Evolutionary conservation across 2,329 filamentous ascomycete species (phyloP).

Genomic region (Fusarium nygamai): DNA sequence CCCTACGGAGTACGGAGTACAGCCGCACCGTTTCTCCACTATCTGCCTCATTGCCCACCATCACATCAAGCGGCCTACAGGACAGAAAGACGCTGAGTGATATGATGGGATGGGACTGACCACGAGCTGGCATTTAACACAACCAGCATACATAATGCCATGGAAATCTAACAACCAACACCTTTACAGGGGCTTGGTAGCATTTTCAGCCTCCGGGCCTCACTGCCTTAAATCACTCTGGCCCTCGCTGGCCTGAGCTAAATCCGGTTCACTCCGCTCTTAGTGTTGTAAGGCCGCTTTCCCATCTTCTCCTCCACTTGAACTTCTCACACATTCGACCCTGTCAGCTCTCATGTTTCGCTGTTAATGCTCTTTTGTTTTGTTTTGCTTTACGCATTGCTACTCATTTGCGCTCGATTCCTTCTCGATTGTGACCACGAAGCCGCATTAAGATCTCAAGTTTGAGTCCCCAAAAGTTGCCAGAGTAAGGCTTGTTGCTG

Average conservation of each 20-base stretch:
- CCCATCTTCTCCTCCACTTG: not conserved
- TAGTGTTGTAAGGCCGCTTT: not conserved
- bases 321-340: not conserved
- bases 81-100: not conserved
- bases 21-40: conserved; percentile 5
- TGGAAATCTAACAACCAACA: not conserved
- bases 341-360: not conserved
- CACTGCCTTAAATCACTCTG: conserved; percentile 4
- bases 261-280: conserved; percentile 3
- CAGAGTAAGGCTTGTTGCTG: not conserved
- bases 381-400: not conserved
- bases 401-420: not conserved
- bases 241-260: not conserved
- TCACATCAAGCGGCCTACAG: not conserved
- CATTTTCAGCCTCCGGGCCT: not conserved
- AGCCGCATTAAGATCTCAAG: not conserved
- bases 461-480: not conserved
- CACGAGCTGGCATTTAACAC: conserved; percentile 1
- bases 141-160: not conserved
- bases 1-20: no score
- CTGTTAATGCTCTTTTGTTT: not conserved
- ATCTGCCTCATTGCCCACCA: not conserved
- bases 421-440: not conserved
- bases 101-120: not conserved
- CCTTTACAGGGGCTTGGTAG: not conserved